Base-by-base conservation (phyloP, 208 protist species). In the Trypanosoma scelopori region DNA sequence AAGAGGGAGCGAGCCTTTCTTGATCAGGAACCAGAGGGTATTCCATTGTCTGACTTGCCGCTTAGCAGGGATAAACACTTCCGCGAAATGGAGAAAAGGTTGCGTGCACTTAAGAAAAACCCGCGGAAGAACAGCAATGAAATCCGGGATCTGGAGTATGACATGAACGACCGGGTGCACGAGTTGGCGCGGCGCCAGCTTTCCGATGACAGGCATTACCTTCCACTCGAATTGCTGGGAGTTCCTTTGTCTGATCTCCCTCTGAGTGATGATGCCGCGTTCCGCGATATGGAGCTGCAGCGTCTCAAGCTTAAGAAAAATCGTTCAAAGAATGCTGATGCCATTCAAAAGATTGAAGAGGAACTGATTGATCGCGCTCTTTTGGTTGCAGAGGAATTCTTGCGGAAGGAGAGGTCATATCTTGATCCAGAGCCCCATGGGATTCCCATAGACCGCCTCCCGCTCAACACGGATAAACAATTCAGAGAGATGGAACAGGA, bases 341-440 rank as follows among this genome's bases (percentile, higher is more conserved):
- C 0, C 1, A 30, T 63, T 53, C 9, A 27, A 23, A 16, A 62
- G 0, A 65, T 95, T 22, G 82, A 92, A 70, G 56, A 64, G 20
- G 41, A 53, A 20, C 64, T 95, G 3, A 84, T 82, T 57, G 74
- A 71, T 23, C 82, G 87, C 1, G 74, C 72, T 12, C 66, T 79
- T 47, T 71, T 84, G 58, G 53, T 95, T 18, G 89, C 84, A 25
- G 64, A 58, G 30, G 77, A 84, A 13, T 89, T 91, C 60, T 73
- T 92, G 27, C 47, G 56, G 13, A 66, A 72, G 35, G 87, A 92
- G 63, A 76, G 90, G 46, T 66, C 68, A 25, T 93, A 86, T 63
- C 78, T 95, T 5, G 85, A 95, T 50, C 78, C 74, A 56, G 78
- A 92, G 55, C 86, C 90, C 18, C 69, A 91, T 59, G 90, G 90